Evolutionary conservation across 2,329 filamentous ascomycete genomes (phyloP).

Genomic region (Monosporascus sp.): DNA sequence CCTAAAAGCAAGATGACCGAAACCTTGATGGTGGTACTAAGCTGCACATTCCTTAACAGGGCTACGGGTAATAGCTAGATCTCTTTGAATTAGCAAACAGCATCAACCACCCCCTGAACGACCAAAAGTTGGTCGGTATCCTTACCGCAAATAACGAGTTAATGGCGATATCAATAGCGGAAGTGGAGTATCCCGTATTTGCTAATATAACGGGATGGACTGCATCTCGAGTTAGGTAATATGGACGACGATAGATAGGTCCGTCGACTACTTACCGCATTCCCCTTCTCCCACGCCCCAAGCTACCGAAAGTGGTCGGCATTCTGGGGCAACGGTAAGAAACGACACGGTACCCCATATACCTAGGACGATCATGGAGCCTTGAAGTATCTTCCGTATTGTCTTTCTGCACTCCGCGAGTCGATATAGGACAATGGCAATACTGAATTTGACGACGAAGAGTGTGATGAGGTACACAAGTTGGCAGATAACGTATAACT

Average conservation of each 20-base stretch:
- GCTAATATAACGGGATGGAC: constrained; percentile 4
- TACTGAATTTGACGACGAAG: constrained; percentile 13
- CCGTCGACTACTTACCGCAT: neutral
- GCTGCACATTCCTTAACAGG: constrained; percentile 10
- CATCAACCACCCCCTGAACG: too few species aligned
- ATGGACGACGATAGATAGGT: neutral
- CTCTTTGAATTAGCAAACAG: too few species aligned
- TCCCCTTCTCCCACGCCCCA: constrained; percentile 12
- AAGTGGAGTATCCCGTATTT: constrained; percentile 14
- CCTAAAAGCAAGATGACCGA: constrained; percentile 12
- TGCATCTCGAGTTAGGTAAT: constrained; percentile 1
- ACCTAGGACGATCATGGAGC: constrained; percentile 8
- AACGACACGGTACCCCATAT: constrained; percentile 12
- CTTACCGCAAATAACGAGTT: constrained; percentile 10
- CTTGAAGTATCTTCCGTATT: constrained; percentile 7
- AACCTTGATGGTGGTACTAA: constrained; percentile 9
- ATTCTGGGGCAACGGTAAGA: constrained; percentile 12
- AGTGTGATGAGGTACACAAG: constrained; percentile 13
- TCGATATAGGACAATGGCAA: constrained; percentile 11
- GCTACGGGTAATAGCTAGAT: constrained; percentile 4
- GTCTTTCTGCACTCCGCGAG: constrained; percentile 13
- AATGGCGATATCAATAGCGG: constrained; percentile 14
- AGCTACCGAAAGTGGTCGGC: constrained; percentile 9
- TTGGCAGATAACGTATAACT: constrained; percentile 13
- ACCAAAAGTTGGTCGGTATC: too few species aligned